phyloP scores from a whole-genome alignment of 2,329 filamentous ascomycete genomes.

The Botryotinia convoluta region DNA sequence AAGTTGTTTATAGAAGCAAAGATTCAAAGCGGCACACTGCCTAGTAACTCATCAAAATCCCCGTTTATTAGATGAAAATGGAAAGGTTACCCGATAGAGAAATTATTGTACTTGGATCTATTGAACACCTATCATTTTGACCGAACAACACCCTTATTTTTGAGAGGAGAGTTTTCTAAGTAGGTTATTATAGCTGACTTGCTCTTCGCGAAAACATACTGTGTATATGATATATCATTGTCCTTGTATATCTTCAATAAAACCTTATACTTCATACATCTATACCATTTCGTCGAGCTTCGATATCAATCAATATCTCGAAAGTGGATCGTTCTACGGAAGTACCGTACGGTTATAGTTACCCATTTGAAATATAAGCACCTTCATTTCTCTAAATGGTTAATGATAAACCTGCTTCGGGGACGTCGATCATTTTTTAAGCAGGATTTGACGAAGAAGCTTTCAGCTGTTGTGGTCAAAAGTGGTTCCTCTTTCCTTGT shows the following conservation, averaged over 20 bases:
- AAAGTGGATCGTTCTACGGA: not conserved
- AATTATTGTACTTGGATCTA: not conserved
- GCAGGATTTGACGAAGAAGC: constrained; percentile 11
- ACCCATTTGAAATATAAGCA: not conserved
- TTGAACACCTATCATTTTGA: not conserved
- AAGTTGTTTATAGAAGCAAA: not conserved
- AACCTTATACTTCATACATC: not conserved
- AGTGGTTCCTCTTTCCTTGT: not conserved
- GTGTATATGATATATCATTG: not conserved
- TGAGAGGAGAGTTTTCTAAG: not conserved
- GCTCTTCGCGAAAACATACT: not conserved
- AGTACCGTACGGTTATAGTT: not conserved
- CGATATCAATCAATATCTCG: not conserved
- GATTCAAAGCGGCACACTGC: not conserved
- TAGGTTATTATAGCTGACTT: not conserved
- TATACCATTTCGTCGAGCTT: not conserved
- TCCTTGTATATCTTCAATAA: not conserved
- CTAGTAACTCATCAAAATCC: not conserved
- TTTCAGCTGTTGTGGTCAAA: not conserved
- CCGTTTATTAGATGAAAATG: constrained; percentile 9
- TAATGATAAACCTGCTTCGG: not conserved
- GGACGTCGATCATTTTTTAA: not conserved
- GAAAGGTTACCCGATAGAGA: constrained; percentile 14
- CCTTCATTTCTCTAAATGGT: not conserved
- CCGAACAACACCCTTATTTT: not conserved